These are phyloP conservation scores for Mycena vitilis DNA, from an alignment of 768 basidiomycete species.

Conservation along the genomic window DNA sequence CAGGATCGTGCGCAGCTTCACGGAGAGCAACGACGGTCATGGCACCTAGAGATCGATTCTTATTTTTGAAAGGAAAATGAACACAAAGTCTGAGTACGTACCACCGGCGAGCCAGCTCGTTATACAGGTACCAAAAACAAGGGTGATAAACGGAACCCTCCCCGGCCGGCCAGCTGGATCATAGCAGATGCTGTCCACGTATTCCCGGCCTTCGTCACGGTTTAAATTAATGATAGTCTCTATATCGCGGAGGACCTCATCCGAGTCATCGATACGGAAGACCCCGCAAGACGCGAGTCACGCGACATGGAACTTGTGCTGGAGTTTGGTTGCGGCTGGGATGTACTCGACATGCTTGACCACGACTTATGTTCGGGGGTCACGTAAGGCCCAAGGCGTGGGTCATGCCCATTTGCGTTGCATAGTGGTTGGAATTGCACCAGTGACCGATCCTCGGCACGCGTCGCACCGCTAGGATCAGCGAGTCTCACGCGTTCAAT, in stretches of 20 bases:
- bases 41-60: neutral
- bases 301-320: slow-evolving; percentile 39
- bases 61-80: neutral
- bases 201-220: slow-evolving; percentile 38
- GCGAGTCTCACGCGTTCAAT: slow-evolving; percentile 27
- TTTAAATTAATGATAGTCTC: slow-evolving; percentile 37
- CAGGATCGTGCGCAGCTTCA: slow-evolving; percentile 29
- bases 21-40: slow-evolving; percentile 9
- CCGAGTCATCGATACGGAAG: slow-evolving; percentile 40
- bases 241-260: slow-evolving; percentile 38
- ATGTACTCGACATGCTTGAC: slow-evolving; percentile 38
- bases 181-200: slow-evolving; percentile 32
- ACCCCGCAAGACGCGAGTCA: slow-evolving; percentile 38
- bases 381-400: slow-evolving; percentile 41
- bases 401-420: slow-evolving; percentile 30
- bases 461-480: slow-evolving; percentile 30
- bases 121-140: slow-evolving; percentile 13
- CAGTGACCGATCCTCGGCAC: slow-evolving; percentile 39
- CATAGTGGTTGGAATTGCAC: slow-evolving; percentile 32
- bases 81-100: neutral
- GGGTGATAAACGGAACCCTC: slow-evolving; percentile 4
- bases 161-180: slow-evolving; percentile 2
- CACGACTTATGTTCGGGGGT: slow-evolving; percentile 43
- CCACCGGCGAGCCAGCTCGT: slow-evolving; percentile 12
- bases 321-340: slow-evolving; percentile 35